Percentiles rank a stretch among this genome's conserved stretches.
These are phyloP conservation scores for Teratosphaeria pseudoeucalypti DNA, from an alignment of 2,329 filamentous ascomycete species.

Conservation along the genomic window DNA sequence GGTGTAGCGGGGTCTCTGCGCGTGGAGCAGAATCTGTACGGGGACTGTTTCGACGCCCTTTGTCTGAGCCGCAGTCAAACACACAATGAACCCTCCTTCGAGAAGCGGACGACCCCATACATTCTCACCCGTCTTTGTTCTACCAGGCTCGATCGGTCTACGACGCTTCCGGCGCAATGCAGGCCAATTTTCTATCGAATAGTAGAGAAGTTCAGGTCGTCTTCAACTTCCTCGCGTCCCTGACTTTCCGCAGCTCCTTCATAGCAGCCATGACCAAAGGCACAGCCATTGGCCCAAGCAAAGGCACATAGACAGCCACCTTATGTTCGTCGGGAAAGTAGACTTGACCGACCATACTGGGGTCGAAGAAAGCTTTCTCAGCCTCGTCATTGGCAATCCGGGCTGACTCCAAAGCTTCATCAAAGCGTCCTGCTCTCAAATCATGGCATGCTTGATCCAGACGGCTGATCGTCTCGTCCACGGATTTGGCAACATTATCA, in stretches of 20 bases:
- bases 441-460: constrained; percentile 66
- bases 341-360: constrained; percentile 96
- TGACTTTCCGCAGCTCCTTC: constrained; percentile 55
- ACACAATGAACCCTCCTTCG: background rate
- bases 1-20: background rate
- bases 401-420: constrained; percentile 64
- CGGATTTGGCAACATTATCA: constrained; percentile 71
- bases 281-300: constrained; percentile 83
- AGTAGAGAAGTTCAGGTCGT: constrained; percentile 4
- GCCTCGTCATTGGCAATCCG: constrained; percentile 78
- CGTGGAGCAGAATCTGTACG: background rate
- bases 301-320: constrained; percentile 84
- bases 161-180: background rate
- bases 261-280: constrained; percentile 74
- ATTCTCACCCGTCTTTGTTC: background rate
- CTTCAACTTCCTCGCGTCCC: constrained; percentile 10
- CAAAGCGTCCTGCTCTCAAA: constrained; percentile 51
- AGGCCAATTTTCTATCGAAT: background rate
- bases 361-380: constrained; percentile 93
- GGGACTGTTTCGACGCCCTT: background rate
- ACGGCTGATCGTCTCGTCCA: constrained; percentile 67
- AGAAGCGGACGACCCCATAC: background rate
- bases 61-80: background rate
- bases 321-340: constrained; percentile 99
- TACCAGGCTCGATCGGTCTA: background rate